These are phyloP conservation scores for Annona cherimola DNA, from an alignment of 164 flowering plant species.

Conservation along the genomic window DNA sequence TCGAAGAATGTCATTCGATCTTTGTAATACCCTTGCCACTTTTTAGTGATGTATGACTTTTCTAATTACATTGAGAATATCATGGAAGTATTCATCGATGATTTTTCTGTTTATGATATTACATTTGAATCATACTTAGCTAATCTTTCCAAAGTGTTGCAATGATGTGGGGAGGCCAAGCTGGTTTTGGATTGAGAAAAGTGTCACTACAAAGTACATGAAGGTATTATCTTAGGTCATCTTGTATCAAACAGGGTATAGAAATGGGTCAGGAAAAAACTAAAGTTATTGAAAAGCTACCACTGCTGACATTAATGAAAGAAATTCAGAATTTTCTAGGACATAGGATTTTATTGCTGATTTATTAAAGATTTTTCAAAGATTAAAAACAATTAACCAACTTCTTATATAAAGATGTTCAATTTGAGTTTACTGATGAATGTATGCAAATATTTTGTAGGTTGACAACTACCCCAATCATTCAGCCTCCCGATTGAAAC, in stretches of 20 bases:
- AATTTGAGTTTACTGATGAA: not conserved
- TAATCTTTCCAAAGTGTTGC: no score
- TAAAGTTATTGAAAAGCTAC: not conserved
- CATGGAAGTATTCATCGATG: no score
- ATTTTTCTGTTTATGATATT: no score
- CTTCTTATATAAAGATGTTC: not conserved
- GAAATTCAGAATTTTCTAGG: not conserved
- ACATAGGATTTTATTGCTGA: not conserved
- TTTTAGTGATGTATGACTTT: no score
- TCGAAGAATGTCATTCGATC: no score
- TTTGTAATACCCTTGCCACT: no score
- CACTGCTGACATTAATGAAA: not conserved
- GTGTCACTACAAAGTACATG: no score
- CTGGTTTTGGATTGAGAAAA: no score
- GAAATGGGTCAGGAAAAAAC: not conserved
- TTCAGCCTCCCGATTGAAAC: not conserved
- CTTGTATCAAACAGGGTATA: not conserved
- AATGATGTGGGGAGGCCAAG: no score
- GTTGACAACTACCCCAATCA: not conserved
- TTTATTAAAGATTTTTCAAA: no score
- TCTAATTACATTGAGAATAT: no score
- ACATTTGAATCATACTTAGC: no score
- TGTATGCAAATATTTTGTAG: conserved; percentile 1
- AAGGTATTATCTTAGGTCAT: conserved; percentile 5
- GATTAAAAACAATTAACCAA: not conserved